Conservation (phyloP, 495 filamentous ascomycete species). For the Hypoxylon cercidicola region DNA sequence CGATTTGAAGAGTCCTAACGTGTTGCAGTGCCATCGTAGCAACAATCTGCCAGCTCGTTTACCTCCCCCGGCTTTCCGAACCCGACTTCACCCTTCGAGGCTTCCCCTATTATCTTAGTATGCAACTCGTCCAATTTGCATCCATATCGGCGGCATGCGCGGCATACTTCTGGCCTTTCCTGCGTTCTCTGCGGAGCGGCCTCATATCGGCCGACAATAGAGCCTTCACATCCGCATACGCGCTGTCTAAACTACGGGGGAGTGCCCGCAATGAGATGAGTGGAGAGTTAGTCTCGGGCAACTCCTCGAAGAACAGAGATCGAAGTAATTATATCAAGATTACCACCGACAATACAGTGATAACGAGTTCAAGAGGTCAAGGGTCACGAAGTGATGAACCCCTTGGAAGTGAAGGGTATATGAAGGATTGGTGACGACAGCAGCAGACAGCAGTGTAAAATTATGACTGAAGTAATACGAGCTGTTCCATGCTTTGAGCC, state of each 20-base stretch:
- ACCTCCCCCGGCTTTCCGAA: conserved; percentile 38
- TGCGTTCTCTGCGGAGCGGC: conserved; percentile 41
- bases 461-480: not conserved
- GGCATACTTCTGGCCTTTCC: conserved; percentile 45
- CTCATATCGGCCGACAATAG: conserved; percentile 41
- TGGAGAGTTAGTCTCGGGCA: conserved; percentile 20
- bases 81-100: conserved; percentile 33
- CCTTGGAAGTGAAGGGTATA: conserved; percentile 25
- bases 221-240: conserved; percentile 33
- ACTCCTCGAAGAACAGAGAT: conserved; percentile 26
- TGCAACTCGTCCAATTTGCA: conserved; percentile 40
- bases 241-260: conserved; percentile 27
- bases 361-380: conserved; percentile 10
- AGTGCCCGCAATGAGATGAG: conserved; percentile 16
- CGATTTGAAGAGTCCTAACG: not conserved
- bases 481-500: not conserved
- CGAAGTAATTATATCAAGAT: conserved; percentile 39
- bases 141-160: conserved; percentile 38
- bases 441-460: conserved; percentile 4
- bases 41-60: conserved; percentile 37
- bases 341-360: conserved; percentile 36
- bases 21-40: conserved; percentile 35
- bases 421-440: conserved; percentile 34
- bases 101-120: conserved; percentile 42
- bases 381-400: conserved; percentile 2